A percentile compares a stretch with the other conserved stretches of the same genome.
These are phyloP conservation scores for Venturia effusa DNA, from an alignment of 2,329 filamentous ascomycete species.

Conservation along the genomic window DNA sequence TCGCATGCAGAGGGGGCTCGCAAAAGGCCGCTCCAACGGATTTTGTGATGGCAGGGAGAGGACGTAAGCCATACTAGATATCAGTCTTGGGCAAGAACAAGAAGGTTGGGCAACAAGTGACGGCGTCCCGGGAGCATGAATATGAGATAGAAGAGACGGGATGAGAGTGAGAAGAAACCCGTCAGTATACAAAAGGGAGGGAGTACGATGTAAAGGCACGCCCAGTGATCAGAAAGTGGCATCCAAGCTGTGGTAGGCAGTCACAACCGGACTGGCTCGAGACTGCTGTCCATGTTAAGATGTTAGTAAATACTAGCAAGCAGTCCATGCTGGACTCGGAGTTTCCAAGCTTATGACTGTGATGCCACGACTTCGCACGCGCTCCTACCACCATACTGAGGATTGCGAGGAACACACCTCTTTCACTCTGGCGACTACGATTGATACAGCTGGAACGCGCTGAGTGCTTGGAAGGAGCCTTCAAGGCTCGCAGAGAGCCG, in stretches of 20 bases:
- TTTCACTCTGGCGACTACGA: background rate
- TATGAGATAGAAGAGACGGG: conserved; percentile 8
- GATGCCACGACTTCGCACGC: background rate
- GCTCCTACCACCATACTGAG: background rate
- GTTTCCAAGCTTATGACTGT: background rate
- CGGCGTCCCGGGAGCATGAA: conserved; percentile 3
- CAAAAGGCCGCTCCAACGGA: conserved; percentile 31
- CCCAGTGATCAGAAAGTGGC: background rate
- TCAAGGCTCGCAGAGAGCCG: background rate
- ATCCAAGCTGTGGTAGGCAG: background rate
- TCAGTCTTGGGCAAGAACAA: conserved; percentile 3
- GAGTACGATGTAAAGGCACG: background rate
- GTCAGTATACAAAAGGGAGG: background rate
- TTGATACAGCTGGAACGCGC: background rate
- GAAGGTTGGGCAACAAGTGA: conserved; percentile 7
- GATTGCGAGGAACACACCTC: background rate
- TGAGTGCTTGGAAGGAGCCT: background rate
- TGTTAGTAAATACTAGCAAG: no score
- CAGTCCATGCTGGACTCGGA: background rate
- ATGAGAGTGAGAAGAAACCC: background rate
- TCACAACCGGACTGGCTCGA: background rate
- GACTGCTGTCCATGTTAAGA: background rate
- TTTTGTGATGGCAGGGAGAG: conserved; percentile 28
- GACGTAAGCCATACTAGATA: conserved; percentile 26
- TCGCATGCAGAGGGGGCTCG: conserved; percentile 27